These are phyloP conservation scores for Saccharomyces hybrid DNA, from an alignment of 1,139 yeast species.

Conservation along the genomic window DNA sequence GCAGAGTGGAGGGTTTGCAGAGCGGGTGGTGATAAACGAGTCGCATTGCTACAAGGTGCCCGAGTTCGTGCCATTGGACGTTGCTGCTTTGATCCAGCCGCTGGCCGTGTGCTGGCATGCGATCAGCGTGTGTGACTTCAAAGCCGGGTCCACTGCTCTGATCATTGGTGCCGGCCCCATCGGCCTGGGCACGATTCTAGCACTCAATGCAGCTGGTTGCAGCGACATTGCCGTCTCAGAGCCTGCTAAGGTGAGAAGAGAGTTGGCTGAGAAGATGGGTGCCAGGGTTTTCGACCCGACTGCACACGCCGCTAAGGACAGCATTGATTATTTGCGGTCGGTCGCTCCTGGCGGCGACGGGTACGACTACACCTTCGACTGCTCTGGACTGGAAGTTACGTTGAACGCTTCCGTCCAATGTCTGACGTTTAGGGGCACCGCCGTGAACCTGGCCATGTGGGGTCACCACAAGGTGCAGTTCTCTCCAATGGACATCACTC, in stretches of 20 bases:
- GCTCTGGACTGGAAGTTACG: constrained; percentile 54
- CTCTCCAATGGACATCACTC: constrained; percentile 43
- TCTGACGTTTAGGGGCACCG: constrained; percentile 51
- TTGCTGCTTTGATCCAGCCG: constrained; percentile 52
- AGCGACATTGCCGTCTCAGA: constrained; percentile 50
- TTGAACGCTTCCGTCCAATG: constrained; percentile 46
- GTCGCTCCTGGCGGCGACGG: constrained; percentile 46
- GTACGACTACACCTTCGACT: constrained; percentile 51
- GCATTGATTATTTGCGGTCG: constrained; percentile 33
- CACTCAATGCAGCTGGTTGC: constrained; percentile 50
- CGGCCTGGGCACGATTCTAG: constrained; percentile 50
- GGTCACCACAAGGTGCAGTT: constrained; percentile 40
- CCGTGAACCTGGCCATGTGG: constrained; percentile 62
- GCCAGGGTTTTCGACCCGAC: constrained; percentile 46
- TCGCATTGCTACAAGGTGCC: constrained; percentile 43
- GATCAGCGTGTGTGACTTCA: constrained; percentile 39
- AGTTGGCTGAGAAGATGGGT: constrained; percentile 45
- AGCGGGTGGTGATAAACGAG: constrained; percentile 43
- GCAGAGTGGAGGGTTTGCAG: constrained; percentile 45
- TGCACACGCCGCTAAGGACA: constrained; percentile 32
- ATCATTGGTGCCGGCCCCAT: constrained; percentile 59
- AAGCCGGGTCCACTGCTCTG: constrained; percentile 43
- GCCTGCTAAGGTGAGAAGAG: constrained; percentile 49
- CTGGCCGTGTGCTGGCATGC: constrained; percentile 57
- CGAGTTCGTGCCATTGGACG: constrained; percentile 41